Evolutionary conservation across 768 basidiomycete species (phyloP).

Genomic region (Boletus sensibilis): DNA sequence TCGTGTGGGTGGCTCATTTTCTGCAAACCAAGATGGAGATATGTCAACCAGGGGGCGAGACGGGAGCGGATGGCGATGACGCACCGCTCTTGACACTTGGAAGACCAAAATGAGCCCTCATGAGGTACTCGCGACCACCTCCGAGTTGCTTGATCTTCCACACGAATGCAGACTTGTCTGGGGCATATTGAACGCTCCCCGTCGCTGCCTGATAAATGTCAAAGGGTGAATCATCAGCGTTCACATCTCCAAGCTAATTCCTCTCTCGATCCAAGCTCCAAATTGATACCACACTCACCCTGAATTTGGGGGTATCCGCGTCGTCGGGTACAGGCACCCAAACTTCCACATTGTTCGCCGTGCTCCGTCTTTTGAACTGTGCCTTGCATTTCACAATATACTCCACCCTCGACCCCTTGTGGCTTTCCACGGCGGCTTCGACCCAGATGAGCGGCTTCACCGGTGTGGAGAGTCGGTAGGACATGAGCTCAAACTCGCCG

Average conservation of each 20-base stretch:
- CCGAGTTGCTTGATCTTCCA: constrained; percentile 99
- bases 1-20: constrained; percentile 68
- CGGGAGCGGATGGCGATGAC: constrained; percentile 27
- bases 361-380: constrained; percentile 95
- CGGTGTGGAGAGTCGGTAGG: constrained; percentile 91
- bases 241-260: background rate
- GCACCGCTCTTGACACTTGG: constrained; percentile 89
- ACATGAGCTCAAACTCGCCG: constrained; percentile 98
- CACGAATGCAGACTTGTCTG: constrained; percentile 96
- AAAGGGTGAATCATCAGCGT: background rate
- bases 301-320: constrained; percentile 95
- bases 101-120: constrained; percentile 97
- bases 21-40: constrained; percentile 50
- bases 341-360: constrained; percentile 98
- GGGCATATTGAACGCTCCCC: constrained; percentile 94
- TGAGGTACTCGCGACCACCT: constrained; percentile 93
- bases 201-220: constrained; percentile 70
- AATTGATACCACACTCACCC: constrained; percentile 46
- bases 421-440: constrained; percentile 93
- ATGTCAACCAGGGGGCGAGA: background rate
- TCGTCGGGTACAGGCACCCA: constrained; percentile 99
- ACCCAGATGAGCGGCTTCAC: constrained; percentile 96
- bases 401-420: constrained; percentile 89
- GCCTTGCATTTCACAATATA: constrained; percentile 96
- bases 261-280: background rate